Conservation (phyloP, 345 rosid genomes). For the Capsella bursapastoris region DNA sequence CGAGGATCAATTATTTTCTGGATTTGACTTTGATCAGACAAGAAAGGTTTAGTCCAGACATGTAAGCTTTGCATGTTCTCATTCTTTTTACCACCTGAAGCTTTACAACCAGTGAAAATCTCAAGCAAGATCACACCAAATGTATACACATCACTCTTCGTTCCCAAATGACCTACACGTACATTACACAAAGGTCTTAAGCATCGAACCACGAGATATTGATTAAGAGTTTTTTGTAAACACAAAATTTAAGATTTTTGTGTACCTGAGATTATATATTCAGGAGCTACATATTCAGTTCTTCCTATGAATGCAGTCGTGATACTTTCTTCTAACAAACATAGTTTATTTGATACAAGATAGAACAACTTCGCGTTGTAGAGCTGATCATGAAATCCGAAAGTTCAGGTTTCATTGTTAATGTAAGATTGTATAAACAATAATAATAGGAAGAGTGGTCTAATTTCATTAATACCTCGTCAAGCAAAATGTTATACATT, state of each 20-base stretch:
- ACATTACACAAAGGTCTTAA: background rate
- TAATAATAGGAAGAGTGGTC: background rate
- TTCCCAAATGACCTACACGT: conserved; percentile 10
- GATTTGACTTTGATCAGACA: conserved; percentile 19
- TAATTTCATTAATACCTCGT: conserved; percentile 26
- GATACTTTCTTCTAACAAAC: conserved; percentile 5
- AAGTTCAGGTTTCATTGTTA: background rate
- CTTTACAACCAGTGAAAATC: conserved; percentile 20
- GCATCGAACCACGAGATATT: background rate
- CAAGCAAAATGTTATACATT: conserved; percentile 25
- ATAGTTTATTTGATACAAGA: conserved; percentile 25
- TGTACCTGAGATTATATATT: conserved; percentile 38
- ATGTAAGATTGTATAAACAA: background rate
- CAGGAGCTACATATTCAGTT: conserved; percentile 33
- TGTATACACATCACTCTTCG: conserved; percentile 38
- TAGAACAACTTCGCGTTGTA: conserved; percentile 30
- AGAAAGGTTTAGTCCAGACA: conserved; percentile 30
- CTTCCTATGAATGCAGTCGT: background rate
- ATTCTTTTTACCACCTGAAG: conserved; percentile 13
- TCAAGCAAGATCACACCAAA: conserved; percentile 40
- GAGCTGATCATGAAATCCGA: background rate
- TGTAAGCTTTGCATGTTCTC: background rate
- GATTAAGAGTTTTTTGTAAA: no score
- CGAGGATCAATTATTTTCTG: conserved; percentile 26
- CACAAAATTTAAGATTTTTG: background rate